Base-by-base conservation (phyloP, 2,329 filamentous ascomycete genomes). In the Venturia oleaginea region DNA sequence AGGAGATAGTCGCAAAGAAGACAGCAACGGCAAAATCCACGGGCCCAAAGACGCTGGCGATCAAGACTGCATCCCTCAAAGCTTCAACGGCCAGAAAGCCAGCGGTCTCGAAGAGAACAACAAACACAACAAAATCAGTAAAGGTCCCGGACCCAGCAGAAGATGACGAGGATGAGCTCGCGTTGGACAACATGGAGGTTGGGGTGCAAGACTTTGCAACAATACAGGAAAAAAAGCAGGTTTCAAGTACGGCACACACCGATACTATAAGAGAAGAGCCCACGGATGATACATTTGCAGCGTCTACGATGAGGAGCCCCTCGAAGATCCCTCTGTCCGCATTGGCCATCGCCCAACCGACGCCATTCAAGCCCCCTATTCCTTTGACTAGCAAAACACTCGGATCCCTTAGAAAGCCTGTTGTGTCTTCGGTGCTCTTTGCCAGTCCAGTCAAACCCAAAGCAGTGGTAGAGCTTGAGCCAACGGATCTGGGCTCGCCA, bases 401-500 rank as follows among this genome's bases (percentile, higher is more conserved):
- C 1, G 61, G 61, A 34, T 57, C 61, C n/a, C 10, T 42, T 17
- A 43, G 61, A 19, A 63, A 63, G 48, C 61, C 61, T 37, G 17
- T 37, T 5, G 43, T 63, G 4, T 55, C 61, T 3, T 37, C 32
- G 2, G 34, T 48, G 7, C 48, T 63, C 10, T 42, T 63, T 30
- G 32, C 27, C 8, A 48, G 42, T 34, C 61, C 61, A 54, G 48
- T 32, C 37, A 63, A 63, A 22, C 30, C 22, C 17, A 37, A 32
- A 5, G n/a, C 61, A n/a, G 19, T 27, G 22, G 7, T 43, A 48
- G 40, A 63, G 51, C 24, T 15, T 43, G 24, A 22, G 19, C 57
- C 57, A 17, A n/a, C n/a, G 24, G 34, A 40, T 43, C 7, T 60
- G 8, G 57, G 57, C 30, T 60, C 57, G 19, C 61, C 61, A 40